phyloP scores from a whole-genome alignment of 148 eudicot genomes.

The Fallopia convolvulus region DNA sequence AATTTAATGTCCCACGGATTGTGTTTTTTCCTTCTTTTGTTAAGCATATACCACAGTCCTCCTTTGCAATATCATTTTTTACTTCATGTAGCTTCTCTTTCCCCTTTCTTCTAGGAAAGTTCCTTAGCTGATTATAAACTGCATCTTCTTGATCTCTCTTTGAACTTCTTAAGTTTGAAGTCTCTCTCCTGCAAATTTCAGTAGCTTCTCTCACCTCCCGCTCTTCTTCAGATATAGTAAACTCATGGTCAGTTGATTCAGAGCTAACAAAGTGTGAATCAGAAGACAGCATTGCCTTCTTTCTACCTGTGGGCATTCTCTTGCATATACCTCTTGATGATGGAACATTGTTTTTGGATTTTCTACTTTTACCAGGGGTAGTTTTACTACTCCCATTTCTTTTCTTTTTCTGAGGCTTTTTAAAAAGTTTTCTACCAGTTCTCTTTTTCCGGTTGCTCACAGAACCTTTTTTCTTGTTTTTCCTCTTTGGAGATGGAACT shows the following conservation, averaged over 20 bases:
- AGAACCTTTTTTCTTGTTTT: slow-evolving; percentile 26
- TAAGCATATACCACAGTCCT: slow-evolving; percentile 90
- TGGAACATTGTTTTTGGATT: slow-evolving; percentile 21
- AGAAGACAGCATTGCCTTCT: slow-evolving; percentile 31
- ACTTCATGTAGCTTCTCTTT: slow-evolving; percentile 62
- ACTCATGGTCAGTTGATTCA: slow-evolving; percentile 60
- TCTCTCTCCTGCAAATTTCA: slow-evolving; percentile 38
- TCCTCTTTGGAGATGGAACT: slow-evolving; percentile 16
- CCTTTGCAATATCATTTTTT: slow-evolving; percentile 52
- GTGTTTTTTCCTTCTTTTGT: slow-evolving; percentile 81
- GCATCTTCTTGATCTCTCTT: slow-evolving; percentile 38
- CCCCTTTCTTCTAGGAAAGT: slow-evolving; percentile 53
- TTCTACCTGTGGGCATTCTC: slow-evolving; percentile 27
- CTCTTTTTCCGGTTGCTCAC: slow-evolving; percentile 24
- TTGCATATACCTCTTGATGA: slow-evolving; percentile 25
- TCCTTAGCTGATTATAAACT: slow-evolving; percentile 27
- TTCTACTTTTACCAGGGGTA: slow-evolving; percentile 23
- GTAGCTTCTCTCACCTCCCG: slow-evolving; percentile 72
- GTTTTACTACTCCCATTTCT: slow-evolving; percentile 21
- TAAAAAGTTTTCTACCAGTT: slow-evolving; percentile 24
- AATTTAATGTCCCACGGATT: slow-evolving; percentile 68
- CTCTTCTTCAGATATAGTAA: slow-evolving; percentile 95
- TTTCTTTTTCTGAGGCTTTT: slow-evolving; percentile 31
- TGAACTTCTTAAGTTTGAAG: slow-evolving; percentile 45
- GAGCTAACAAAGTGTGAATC: slow-evolving; percentile 65